Base-by-base conservation (phyloP, 208 protist species). In the Leishmania lainsoni region DNA sequence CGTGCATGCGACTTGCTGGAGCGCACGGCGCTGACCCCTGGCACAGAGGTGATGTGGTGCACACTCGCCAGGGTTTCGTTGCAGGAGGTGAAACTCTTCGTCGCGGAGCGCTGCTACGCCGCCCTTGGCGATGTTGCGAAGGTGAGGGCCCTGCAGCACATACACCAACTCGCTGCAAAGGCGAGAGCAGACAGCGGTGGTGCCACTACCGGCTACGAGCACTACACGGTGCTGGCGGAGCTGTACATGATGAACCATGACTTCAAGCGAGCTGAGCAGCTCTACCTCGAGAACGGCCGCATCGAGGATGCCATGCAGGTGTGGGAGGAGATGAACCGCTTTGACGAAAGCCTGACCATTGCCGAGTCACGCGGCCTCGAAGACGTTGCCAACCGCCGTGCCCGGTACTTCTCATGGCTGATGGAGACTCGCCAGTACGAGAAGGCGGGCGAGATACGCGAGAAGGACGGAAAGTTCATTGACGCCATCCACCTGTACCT, bases 401-500 rank as follows among this genome's bases (percentile, higher is more conserved):
- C 91, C 4, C 89, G 91, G 22, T 99, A 99, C 91, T 98, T 97
- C 80, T 84, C 93, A 39, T 99, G 97, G 97, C 91, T 99, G 63
- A 95, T 99, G 88, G 95, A 99, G 84, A 98, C 96, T 20, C 87
- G 88, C 42, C 97, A 99, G 91, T 98, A 98, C 89, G 98, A 99
- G 80, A 98, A 97, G 91, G 98, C 98, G 3, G 99, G 94, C 39
- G 91, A 98, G 79, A 91, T 98, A 54, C 94, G 95, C 80, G 99
- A 99, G 91, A 86, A 89, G 68, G 98, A 99, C 54, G 96, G 97
- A 59, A 97, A 99, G 84, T 91, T 93, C 68, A 93, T 94, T 39
- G 92, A 97, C n/a, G 98, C 98, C n/a, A 98, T 99, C 85, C 95
- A 98, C 83, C 91, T 99, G 39, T 99, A 99, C 91, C 87, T 99